These are phyloP conservation scores for Penicillium sp. DNA, from an alignment of 2,329 filamentous ascomycete genomes.

Conservation along the genomic window DNA sequence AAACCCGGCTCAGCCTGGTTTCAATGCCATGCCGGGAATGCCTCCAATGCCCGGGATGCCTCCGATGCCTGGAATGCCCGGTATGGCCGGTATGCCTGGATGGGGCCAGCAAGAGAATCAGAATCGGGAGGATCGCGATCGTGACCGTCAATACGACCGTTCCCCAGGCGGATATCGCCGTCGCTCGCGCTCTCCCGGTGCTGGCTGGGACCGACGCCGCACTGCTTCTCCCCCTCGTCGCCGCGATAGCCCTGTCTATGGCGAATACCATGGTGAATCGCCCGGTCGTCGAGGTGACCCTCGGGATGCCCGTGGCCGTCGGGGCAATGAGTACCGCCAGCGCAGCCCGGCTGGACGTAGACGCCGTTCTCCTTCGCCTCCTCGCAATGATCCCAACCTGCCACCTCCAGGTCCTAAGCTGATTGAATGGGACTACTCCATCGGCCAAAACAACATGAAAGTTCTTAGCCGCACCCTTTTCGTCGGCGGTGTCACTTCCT, in stretches of 20 bases:
- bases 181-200: conserved; percentile 56
- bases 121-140: conserved; percentile 57
- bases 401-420: conserved; percentile 64
- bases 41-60: conserved; percentile 28
- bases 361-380: conserved; percentile 62
- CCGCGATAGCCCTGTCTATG: conserved; percentile 69
- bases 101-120: conserved; percentile 41
- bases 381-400: conserved; percentile 43
- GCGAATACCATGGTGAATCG: conserved; percentile 70
- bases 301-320: conserved; percentile 50
- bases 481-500: conserved; percentile 87
- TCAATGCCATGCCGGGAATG: conserved; percentile 30
- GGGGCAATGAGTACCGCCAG: conserved; percentile 72
- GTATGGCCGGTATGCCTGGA: conserved; percentile 24
- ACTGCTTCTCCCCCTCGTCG: conserved; percentile 63
- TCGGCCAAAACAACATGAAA: conserved; percentile 79
- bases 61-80: conserved; percentile 28
- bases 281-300: conserved; percentile 62
- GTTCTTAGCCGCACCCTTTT: conserved; percentile 94
- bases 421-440: conserved; percentile 73
- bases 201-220: conserved; percentile 70
- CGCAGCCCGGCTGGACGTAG: conserved; percentile 75
- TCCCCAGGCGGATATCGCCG: conserved; percentile 67
- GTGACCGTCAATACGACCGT: conserved; percentile 62
- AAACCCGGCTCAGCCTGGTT: conserved; percentile 36